Base-by-base conservation (phyloP, 768 basidiomycete genomes). In the Tricholoma flavovirens region DNA sequence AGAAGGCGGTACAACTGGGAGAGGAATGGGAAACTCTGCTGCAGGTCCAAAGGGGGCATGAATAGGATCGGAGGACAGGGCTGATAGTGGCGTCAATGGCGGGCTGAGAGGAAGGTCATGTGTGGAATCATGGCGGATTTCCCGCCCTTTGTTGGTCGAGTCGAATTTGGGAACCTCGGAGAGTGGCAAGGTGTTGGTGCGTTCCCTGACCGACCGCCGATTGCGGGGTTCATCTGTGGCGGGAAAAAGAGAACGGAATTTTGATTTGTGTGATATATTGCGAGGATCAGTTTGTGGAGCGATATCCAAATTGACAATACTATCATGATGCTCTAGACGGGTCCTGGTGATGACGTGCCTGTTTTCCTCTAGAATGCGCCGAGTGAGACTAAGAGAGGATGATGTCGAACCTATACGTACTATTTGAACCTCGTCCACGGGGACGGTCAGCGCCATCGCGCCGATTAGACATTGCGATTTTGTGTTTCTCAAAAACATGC, bases 401-500 rank as follows among this genome's bases (percentile, higher is more conserved):
- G 30, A 54, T 53, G 9, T 1, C n/a, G 29, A 35, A 54, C 48
- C 9, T 7, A n/a, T 21, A 74, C 88, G 58, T 71, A 89, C 88
- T 87, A 59, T 80, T 83, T 48, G 83, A 77, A 15, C 78, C 76
- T 40, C 88, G 81, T 30, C 84, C 82, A 32, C 88, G 80, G 57
- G 78, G 79, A 49, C 82, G 78, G 49, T 88, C 86, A 49, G 74
- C 74, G 50, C 77, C 83, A 60, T 90, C 90, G 53, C 90, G 83
- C 30, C 90, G 79, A 63, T 93, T 93, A 35, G 88, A 79, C 90
- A 93, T 92, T 36, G 90, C 88, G 64, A 93, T 88, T 70, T 90
- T 91, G 68, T 93, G 90, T 66, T 92, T 91, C 71, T 93, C 90
- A 59, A 87, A 90, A 29, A 93, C 90, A 68, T 93, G 90, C 48